Evolutionary conservation across 495 filamentous ascomycete species (phyloP).

Genomic region (Hypomontagnella monticulosa): DNA sequence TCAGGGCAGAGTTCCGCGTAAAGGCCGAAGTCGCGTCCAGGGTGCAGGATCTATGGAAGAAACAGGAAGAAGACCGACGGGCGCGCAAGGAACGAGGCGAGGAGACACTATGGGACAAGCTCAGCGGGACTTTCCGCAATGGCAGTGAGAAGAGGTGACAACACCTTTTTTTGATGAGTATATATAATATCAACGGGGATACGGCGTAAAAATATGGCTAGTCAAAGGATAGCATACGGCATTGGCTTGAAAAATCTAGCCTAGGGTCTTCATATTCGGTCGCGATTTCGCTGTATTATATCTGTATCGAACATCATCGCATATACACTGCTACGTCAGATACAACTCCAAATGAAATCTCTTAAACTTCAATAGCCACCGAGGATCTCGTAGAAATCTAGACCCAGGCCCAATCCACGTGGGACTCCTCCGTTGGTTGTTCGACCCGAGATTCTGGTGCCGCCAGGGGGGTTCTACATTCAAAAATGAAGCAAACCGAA

Average conservation of each 20-base stretch:
- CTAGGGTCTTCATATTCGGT: background rate
- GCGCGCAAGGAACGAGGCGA: constrained; percentile 68
- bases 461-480: no score
- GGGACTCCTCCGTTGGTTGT: no score
- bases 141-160: background rate
- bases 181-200: no score
- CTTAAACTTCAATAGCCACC: no score
- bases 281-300: constrained; percentile 3
- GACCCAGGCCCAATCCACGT: no score
- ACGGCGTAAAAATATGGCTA: no score
- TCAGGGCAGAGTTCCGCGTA: constrained; percentile 68
- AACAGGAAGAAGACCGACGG: constrained; percentile 65
- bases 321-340: no score
- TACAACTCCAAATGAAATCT: no score
- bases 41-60: constrained; percentile 63
- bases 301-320: constrained; percentile 1
- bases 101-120: constrained; percentile 60
- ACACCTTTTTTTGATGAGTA: background rate
- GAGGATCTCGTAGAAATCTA: no score
- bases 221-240: no score
- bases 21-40: constrained; percentile 64
- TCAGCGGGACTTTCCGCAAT: constrained; percentile 43
- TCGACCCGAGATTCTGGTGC: no score
- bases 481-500: no score
- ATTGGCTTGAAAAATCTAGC: background rate